Percentiles rank a stretch among this genome's conserved stretches.
These are phyloP conservation scores for Leccinellum rugosiceps DNA, from an alignment of 768 basidiomycete genomes.

Conservation along the genomic window DNA sequence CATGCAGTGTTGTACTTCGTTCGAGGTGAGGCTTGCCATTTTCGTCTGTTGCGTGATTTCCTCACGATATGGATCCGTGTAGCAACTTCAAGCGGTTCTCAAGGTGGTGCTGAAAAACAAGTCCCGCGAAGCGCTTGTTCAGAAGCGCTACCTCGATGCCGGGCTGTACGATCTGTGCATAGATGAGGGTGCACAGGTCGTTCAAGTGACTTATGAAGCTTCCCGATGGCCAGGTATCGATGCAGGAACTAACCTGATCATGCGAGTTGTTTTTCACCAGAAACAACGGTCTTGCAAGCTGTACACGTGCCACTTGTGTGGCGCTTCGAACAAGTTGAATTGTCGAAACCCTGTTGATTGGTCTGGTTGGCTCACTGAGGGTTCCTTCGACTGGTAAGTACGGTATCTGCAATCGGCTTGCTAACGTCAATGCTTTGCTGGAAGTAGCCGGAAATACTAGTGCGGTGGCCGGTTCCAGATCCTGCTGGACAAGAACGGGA, in stretches of 20 bases:
- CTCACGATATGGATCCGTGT: background rate
- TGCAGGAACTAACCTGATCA: constrained; percentile 23
- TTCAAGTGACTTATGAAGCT: constrained; percentile 19
- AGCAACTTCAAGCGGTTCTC: constrained; percentile 25
- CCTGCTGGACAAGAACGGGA: constrained; percentile 18
- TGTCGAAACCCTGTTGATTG: constrained; percentile 5
- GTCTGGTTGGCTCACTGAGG: constrained; percentile 21
- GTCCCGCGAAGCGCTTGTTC: constrained; percentile 19
- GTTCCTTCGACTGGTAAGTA: constrained; percentile 24
- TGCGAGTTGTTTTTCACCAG: constrained; percentile 23
- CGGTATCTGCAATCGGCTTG: background rate
- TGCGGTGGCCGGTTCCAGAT: constrained; percentile 26
- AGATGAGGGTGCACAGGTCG: constrained; percentile 22
- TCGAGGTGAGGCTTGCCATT: constrained; percentile 14
- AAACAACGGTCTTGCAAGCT: constrained; percentile 10
- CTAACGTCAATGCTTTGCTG: background rate
- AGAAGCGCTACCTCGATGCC: constrained; percentile 23
- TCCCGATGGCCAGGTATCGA: constrained; percentile 22
- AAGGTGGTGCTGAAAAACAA: constrained; percentile 13
- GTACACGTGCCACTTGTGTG: constrained; percentile 20
- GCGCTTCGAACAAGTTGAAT: constrained; percentile 17
- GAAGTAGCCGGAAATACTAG: constrained; percentile 7
- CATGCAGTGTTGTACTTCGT: constrained; percentile 25
- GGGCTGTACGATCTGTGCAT: constrained; percentile 23
- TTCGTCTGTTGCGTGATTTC: background rate